These are phyloP conservation scores for Metschnikowia peoriensis DNA, from an alignment of 805 yeast genomes.

Conservation along the genomic window DNA sequence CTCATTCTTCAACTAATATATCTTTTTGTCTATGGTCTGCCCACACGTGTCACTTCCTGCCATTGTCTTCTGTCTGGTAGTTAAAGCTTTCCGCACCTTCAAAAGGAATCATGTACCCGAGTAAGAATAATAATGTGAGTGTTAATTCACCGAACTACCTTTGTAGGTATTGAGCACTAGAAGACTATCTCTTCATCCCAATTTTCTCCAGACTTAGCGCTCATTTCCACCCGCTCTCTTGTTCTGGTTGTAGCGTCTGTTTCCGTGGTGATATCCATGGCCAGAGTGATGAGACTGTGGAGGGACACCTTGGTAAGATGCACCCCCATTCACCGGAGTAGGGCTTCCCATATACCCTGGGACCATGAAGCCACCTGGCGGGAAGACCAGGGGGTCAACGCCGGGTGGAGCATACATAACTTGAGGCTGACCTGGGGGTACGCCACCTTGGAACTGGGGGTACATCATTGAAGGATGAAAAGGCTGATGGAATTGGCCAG, in stretches of 20 bases:
- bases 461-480: conserved; percentile 39
- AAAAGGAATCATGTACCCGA: too few species aligned
- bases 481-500: conserved; percentile 37
- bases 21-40: background rate
- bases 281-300: conserved; percentile 8
- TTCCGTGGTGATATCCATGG: conserved; percentile 10
- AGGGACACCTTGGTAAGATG: conserved; percentile 14
- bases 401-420: conserved; percentile 31
- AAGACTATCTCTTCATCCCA: too few species aligned
- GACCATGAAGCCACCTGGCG: conserved; percentile 36
- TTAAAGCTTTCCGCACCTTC: background rate
- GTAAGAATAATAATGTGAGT: too few species aligned
- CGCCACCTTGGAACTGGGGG: conserved; percentile 32
- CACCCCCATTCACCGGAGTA: conserved; percentile 30
- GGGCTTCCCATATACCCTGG: conserved; percentile 27
- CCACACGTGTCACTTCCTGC: background rate
- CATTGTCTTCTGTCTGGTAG: background rate
- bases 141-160: too few species aligned
- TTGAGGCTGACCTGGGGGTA: conserved; percentile 35
- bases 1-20: background rate
- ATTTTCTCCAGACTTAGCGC: background rate
- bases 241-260: conserved; percentile 16
- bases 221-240: conserved; percentile 6
- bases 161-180: too few species aligned
- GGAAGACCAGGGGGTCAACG: conserved; percentile 30